Percentiles rank a stretch among this genome's conserved stretches.
Evolutionary conservation across 116 monocot genomes (phyloP).

Genomic region (Cymodocea nodosa): DNA sequence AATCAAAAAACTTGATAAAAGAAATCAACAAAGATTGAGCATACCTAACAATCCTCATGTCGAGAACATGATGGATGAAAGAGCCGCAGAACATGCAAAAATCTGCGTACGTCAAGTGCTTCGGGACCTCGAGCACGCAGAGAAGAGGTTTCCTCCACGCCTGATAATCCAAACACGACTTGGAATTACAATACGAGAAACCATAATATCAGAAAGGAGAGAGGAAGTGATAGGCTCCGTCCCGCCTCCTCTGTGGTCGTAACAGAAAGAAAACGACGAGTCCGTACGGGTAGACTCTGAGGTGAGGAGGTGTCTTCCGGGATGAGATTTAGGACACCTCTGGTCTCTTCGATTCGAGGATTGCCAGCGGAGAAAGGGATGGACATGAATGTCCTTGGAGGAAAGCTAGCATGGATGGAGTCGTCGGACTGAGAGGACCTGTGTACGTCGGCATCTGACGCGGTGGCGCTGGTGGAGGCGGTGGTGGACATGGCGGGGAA

Average conservation of each 20-base stretch:
- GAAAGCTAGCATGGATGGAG: slow-evolving; percentile 1
- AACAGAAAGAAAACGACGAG: neutral
- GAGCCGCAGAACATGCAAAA: slow-evolving; percentile 79
- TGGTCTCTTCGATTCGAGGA: slow-evolving; percentile 90
- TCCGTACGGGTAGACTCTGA: slow-evolving; percentile 42
- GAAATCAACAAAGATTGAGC: neutral
- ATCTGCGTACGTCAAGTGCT: slow-evolving; percentile 98
- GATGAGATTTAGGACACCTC: slow-evolving; percentile 64
- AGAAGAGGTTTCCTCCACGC: slow-evolving; percentile 63
- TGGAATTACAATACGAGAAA: slow-evolving; percentile 1
- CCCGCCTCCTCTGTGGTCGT: too few relatives aligned
- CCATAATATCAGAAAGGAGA: too few relatives aligned
- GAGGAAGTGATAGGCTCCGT: neutral
- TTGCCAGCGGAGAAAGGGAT: slow-evolving; percentile 86
- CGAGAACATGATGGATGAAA: slow-evolving; percentile 68
- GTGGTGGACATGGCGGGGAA: neutral
- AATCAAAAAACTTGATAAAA: neutral
- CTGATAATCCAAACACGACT: slow-evolving; percentile 19
- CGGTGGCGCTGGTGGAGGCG: neutral
- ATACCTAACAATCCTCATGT: slow-evolving; percentile 89
- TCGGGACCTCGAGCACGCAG: slow-evolving; percentile 76
- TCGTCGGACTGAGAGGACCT: neutral
- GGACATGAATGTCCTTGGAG: slow-evolving; percentile 15
- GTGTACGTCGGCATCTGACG: slow-evolving; percentile 1
- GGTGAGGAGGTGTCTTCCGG: slow-evolving; percentile 26